Percentiles rank a stretch among this genome's conserved stretches.
These are phyloP conservation scores for Tarenaya hassleriana DNA, from an alignment of 345 rosid genomes.

Conservation along the genomic window DNA sequence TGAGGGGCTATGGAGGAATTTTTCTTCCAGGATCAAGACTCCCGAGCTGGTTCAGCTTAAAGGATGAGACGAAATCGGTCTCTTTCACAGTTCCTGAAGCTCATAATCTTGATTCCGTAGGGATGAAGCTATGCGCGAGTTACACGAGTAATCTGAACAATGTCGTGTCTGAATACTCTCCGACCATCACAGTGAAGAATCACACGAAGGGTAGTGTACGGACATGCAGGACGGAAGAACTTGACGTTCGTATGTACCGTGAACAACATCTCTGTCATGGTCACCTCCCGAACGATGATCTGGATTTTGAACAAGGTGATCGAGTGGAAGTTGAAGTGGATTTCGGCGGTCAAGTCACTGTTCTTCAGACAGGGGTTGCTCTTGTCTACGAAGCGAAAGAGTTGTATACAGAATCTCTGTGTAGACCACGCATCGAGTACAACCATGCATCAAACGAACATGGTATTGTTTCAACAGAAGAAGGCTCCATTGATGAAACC, in stretches of 20 bases:
- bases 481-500: background rate
- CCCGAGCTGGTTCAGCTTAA: slow-evolving; percentile 20
- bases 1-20: slow-evolving; percentile 8
- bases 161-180: background rate
- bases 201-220: background rate
- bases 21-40: slow-evolving; percentile 20
- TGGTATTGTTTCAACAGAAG: too few relatives aligned
- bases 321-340: slow-evolving; percentile 14
- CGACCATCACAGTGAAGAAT: slow-evolving; percentile 15
- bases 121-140: slow-evolving; percentile 17
- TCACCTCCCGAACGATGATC: too few relatives aligned
- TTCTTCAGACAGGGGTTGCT: slow-evolving; percentile 17
- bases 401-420: too few relatives aligned
- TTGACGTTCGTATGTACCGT: too few relatives aligned
- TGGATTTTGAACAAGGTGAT: slow-evolving; percentile 1
- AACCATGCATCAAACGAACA: too few relatives aligned
- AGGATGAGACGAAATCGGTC: background rate
- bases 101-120: background rate
- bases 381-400: background rate
- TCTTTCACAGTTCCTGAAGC: slow-evolving; percentile 20
- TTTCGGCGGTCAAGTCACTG: slow-evolving; percentile 13
- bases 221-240: background rate
- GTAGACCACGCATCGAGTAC: too few relatives aligned
- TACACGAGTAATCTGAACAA: too few relatives aligned
- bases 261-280: too few relatives aligned